Evolutionary conservation across 2,329 filamentous ascomycete genomes (phyloP).

Genomic region (Aureobasidium zeae): DNA sequence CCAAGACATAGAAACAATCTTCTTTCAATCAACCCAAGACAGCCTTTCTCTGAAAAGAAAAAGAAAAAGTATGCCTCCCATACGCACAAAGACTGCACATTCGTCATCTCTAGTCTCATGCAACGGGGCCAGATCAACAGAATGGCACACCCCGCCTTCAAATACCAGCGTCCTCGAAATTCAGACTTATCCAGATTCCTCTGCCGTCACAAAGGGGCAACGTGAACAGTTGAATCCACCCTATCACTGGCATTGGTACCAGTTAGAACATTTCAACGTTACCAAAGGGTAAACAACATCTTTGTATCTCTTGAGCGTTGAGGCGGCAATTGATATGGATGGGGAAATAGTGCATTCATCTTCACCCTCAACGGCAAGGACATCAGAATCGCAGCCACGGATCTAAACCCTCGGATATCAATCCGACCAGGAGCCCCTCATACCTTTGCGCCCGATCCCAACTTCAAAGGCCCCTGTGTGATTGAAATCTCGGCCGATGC

Average conservation of each 20-base stretch:
- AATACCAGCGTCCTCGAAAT: slow-evolving; percentile 25
- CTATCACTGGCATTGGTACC: slow-evolving; percentile 25
- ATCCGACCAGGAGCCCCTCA: slow-evolving; percentile 23
- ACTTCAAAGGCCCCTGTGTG: slow-evolving; percentile 21
- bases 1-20: neutral
- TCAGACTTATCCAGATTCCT: slow-evolving; percentile 23
- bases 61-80: too few species aligned
- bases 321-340: too few species aligned
- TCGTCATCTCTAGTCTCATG: slow-evolving; percentile 15
- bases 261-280: slow-evolving; percentile 25
- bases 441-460: slow-evolving; percentile 24
- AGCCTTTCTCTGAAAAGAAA: too few species aligned
- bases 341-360: slow-evolving; percentile 20
- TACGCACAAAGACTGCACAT: slow-evolving; percentile 2
- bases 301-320: neutral
- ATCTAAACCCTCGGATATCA: slow-evolving; percentile 20
- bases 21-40: neutral
- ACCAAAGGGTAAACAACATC: slow-evolving; percentile 19
- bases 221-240: slow-evolving; percentile 21
- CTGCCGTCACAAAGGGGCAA: slow-evolving; percentile 21
- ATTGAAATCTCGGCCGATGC: slow-evolving; percentile 22
- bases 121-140: slow-evolving; percentile 23
- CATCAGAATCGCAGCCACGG: slow-evolving; percentile 20
- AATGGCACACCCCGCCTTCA: slow-evolving; percentile 21
- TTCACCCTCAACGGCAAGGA: slow-evolving; percentile 25